Conservation (phyloP, 1,284 basidiomycete genomes). For the Pulveroboletus sp. region DNA sequence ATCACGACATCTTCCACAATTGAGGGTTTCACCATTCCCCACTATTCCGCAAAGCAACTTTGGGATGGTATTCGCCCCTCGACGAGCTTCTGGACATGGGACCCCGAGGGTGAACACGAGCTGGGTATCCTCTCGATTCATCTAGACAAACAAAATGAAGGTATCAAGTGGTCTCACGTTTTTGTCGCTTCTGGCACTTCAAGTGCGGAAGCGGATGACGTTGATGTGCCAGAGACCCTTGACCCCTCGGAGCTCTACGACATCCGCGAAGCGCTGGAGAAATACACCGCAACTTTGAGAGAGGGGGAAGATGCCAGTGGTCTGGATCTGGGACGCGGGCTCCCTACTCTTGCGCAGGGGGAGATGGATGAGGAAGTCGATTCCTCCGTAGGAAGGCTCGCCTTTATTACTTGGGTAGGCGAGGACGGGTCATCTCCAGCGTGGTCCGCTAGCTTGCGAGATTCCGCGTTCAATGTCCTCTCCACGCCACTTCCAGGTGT, state of each 20-base stretch:
- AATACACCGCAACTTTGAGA: slow-evolving; percentile 71
- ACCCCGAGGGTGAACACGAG: slow-evolving; percentile 64
- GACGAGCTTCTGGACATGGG: slow-evolving; percentile 87
- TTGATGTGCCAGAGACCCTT: slow-evolving; percentile 86
- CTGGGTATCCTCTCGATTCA: slow-evolving; percentile 79
- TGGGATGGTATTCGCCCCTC: slow-evolving; percentile 77
- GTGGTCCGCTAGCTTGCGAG: slow-evolving; percentile 42
- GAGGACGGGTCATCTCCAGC: slow-evolving; percentile 48
- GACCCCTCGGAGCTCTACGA: slow-evolving; percentile 79
- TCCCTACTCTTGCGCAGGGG: slow-evolving; percentile 78
- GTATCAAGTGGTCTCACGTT: slow-evolving; percentile 83
- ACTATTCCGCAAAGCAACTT: slow-evolving; percentile 62
- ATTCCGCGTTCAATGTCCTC: slow-evolving; percentile 53
- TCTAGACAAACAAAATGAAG: slow-evolving; percentile 79
- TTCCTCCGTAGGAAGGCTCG: slow-evolving; percentile 59
- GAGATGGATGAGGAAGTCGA: slow-evolving; percentile 87
- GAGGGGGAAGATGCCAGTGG: slow-evolving; percentile 57
- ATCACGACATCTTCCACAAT: slow-evolving; percentile 44
- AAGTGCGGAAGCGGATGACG: slow-evolving; percentile 46
- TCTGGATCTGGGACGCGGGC: slow-evolving; percentile 59
- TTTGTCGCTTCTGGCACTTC: slow-evolving; percentile 54
- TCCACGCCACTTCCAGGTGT: slow-evolving; percentile 62
- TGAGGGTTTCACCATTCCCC: slow-evolving; percentile 48
- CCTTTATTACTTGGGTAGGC: slow-evolving; percentile 64
- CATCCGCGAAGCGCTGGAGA: slow-evolving; percentile 81